Conservation (phyloP, 352 stramenopile species). For the Phytophthora boehmeriae region DNA sequence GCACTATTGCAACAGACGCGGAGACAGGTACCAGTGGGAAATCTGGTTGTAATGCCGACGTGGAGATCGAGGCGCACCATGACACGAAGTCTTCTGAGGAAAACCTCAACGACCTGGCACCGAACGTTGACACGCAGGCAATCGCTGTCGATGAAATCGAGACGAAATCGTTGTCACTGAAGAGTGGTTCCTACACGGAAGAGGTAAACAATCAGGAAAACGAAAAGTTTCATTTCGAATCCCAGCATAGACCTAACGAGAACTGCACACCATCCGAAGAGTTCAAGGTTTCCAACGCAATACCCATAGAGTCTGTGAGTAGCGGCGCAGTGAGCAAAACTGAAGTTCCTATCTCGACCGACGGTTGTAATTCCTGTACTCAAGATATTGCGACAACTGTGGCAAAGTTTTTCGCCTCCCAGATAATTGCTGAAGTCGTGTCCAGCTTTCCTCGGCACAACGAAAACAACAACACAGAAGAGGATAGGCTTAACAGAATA, state of each 20-base stretch:
- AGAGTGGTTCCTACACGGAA: background rate
- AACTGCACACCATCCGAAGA: slow-evolving; percentile 11
- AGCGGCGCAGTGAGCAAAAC: background rate
- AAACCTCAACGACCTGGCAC: background rate
- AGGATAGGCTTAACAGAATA: too few relatives aligned
- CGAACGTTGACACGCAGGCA: slow-evolving; percentile 3
- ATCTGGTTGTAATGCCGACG: too few relatives aligned
- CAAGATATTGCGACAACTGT: slow-evolving; percentile 16
- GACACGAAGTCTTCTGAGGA: background rate
- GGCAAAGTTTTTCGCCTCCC: slow-evolving; percentile 11
- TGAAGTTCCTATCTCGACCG: background rate
- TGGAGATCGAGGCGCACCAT: background rate
- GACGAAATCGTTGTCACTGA: slow-evolving; percentile 10
- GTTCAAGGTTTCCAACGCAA: background rate
- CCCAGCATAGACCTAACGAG: slow-evolving; percentile 12
- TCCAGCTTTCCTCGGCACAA: slow-evolving; percentile 4
- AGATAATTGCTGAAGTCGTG: slow-evolving; percentile 24
- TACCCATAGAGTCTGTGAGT: background rate
- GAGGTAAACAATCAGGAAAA: slow-evolving; percentile 5
- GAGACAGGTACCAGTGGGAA: too few relatives aligned
- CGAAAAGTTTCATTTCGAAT: slow-evolving; percentile 14
- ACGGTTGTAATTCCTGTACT: slow-evolving; percentile 6
- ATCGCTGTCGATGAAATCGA: slow-evolving; percentile 17
- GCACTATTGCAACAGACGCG: too few relatives aligned
- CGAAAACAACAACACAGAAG: too few relatives aligned